Evolutionary conservation across 2,329 filamentous ascomycete genomes (phyloP).

Genomic region (Phialophora chinensis): DNA sequence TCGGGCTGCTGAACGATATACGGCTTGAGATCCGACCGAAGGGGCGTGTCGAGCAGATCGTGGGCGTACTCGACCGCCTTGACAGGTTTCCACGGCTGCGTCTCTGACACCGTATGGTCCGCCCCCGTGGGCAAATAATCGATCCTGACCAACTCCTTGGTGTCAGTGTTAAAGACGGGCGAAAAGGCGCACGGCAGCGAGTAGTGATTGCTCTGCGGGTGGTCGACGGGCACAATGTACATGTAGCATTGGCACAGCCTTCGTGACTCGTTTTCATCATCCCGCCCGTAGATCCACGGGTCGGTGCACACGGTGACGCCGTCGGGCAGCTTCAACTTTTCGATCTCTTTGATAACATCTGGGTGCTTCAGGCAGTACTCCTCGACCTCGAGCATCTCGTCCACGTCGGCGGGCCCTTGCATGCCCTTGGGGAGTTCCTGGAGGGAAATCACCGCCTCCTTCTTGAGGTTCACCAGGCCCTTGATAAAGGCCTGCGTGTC

Average conservation of each 20-base stretch:
- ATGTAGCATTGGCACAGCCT: constrained; percentile 5
- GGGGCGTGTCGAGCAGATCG: not conserved
- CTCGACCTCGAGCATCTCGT: constrained; percentile 4
- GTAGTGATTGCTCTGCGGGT: constrained; percentile 8
- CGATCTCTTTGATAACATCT: not conserved
- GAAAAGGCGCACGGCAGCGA: constrained; percentile 2
- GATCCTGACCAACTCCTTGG: constrained; percentile 8
- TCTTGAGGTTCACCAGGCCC: constrained; percentile 4
- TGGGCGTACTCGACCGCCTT: not conserved
- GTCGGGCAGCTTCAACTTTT: constrained; percentile 5
- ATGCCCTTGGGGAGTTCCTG: not conserved
- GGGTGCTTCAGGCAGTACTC: not conserved
- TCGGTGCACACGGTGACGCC: constrained; percentile 1
- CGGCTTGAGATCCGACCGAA: constrained; percentile 39
- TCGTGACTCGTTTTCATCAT: not conserved
- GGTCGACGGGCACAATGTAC: not conserved
- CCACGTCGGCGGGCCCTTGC: constrained; percentile 2
- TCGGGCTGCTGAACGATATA: constrained; percentile 47
- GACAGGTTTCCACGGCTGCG: not conserved
- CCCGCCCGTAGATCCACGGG: constrained; percentile 7
- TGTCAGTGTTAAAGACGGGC: constrained; percentile 3
- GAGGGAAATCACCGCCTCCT: not conserved
- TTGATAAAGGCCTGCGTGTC: constrained; percentile 3
- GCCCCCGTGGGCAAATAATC: not conserved
- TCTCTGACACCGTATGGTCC: not conserved